A percentile compares a stretch with the other conserved stretches of the same genome.
Conservation (phyloP, 805 yeast species). For the Candida oleophila region DNA sequence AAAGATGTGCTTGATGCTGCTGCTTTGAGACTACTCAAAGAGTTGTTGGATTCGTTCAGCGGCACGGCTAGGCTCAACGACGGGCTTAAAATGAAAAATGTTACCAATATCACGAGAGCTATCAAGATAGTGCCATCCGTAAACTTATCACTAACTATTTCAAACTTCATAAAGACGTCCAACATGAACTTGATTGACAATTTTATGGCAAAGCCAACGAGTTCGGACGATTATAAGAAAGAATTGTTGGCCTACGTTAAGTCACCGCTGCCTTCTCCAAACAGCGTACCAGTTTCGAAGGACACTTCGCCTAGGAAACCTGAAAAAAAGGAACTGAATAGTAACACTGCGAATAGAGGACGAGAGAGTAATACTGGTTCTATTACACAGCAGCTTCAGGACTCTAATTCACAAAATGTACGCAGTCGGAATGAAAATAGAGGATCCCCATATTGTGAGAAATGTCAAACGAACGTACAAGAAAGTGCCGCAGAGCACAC, state of each 20-base stretch:
- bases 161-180: conserved; percentile 51
- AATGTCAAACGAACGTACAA: neutral
- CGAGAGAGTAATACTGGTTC: neutral
- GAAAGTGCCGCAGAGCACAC: conserved; percentile 41
- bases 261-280: neutral
- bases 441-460: neutral
- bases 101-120: conserved; percentile 14
- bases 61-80: conserved; percentile 22
- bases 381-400: neutral
- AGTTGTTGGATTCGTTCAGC: conserved; percentile 27
- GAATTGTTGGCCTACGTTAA: conserved; percentile 13
- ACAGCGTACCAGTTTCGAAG: neutral
- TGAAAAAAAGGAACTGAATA: neutral
- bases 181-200: conserved; percentile 33
- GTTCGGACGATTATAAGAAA: neutral
- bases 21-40: conserved; percentile 42
- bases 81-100: conserved; percentile 17
- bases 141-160: conserved; percentile 50
- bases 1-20: conserved; percentile 22
- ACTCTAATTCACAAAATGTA: neutral
- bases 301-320: too few relatives aligned
- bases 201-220: conserved; percentile 15
- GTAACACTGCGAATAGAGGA: neutral
- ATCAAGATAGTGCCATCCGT: conserved; percentile 42
- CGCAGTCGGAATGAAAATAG: neutral